These are phyloP conservation scores for Leptoxyphium fumago DNA, from an alignment of 2,329 filamentous ascomycete genomes.

Conservation along the genomic window DNA sequence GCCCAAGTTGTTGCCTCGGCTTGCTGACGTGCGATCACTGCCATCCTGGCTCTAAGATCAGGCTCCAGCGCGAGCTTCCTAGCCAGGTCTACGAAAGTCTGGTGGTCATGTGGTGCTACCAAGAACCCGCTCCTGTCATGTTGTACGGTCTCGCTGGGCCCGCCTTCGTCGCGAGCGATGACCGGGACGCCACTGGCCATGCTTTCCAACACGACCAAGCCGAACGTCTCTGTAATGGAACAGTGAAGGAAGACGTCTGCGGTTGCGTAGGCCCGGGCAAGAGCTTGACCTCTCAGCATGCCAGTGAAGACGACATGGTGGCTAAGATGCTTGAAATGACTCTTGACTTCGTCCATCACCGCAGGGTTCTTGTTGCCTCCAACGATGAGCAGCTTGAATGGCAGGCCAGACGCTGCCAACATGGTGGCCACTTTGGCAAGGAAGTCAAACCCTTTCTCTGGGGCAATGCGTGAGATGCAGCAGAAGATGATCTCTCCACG, in stretches of 20 bases:
- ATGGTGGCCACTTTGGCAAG: constrained; percentile 41
- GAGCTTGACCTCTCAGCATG: constrained; percentile 44
- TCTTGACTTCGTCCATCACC: constrained; percentile 46
- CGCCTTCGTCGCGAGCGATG: constrained; percentile 53
- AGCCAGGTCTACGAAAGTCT: constrained; percentile 42
- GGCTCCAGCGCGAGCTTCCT: constrained; percentile 34
- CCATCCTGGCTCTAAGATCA: constrained; percentile 32
- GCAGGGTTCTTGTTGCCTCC: constrained; percentile 51
- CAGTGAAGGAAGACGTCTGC: constrained; percentile 59
- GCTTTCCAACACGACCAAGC: constrained; percentile 53
- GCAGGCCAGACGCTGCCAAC: constrained; percentile 40
- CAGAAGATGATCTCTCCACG: constrained; percentile 50
- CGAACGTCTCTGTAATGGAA: constrained; percentile 58
- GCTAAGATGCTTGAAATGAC: constrained; percentile 41
- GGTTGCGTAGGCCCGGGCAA: constrained; percentile 53
- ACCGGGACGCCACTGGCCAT: constrained; percentile 59
- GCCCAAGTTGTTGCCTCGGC: constrained; percentile 55
- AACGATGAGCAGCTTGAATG: constrained; percentile 52
- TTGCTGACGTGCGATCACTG: constrained; percentile 34
- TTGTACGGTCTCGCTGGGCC: constrained; percentile 51
- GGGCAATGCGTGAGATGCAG: constrained; percentile 51
- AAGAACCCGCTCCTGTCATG: constrained; percentile 47
- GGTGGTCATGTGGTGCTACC: constrained; percentile 43
- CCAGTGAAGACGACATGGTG: constrained; percentile 52
- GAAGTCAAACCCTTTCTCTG: constrained; percentile 58